These are phyloP conservation scores for Sambucus nigra DNA, from an alignment of 129 eudicot species.

Conservation along the genomic window DNA sequence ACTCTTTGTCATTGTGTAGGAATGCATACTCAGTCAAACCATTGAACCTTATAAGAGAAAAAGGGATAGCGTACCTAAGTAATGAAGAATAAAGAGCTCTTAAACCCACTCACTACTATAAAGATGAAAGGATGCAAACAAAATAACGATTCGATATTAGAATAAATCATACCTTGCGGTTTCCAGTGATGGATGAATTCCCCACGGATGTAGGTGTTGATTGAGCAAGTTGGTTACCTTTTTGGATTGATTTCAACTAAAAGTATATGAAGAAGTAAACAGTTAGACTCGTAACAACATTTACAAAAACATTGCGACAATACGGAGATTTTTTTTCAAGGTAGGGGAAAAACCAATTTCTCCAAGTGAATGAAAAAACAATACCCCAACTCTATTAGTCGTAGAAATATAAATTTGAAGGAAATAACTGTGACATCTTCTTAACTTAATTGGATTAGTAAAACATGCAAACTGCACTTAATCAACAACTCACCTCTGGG, in stretches of 20 bases:
- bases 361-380: no score
- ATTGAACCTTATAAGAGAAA: neutral
- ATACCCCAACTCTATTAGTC: no score
- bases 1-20: neutral
- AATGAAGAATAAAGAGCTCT: neutral
- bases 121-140: no score
- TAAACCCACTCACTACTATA: neutral
- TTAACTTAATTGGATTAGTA: no score
- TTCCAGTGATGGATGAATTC: conserved; percentile 18
- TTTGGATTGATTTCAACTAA: conserved; percentile 29
- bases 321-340: neutral
- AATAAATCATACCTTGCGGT: conserved; percentile 29
- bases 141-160: neutral
- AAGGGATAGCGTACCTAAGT: neutral
- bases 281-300: neutral
- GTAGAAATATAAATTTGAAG: no score
- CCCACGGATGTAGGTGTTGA: conserved; percentile 19
- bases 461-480: no score
- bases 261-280: neutral
- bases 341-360: no score
- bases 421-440: no score
- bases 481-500: conserved; percentile 32
- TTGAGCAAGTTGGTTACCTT: conserved; percentile 22
- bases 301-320: no score
- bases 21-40: neutral